These are phyloP conservation scores for Glycine soja DNA, from an alignment of 306 rosid genomes.

Conservation along the genomic window DNA sequence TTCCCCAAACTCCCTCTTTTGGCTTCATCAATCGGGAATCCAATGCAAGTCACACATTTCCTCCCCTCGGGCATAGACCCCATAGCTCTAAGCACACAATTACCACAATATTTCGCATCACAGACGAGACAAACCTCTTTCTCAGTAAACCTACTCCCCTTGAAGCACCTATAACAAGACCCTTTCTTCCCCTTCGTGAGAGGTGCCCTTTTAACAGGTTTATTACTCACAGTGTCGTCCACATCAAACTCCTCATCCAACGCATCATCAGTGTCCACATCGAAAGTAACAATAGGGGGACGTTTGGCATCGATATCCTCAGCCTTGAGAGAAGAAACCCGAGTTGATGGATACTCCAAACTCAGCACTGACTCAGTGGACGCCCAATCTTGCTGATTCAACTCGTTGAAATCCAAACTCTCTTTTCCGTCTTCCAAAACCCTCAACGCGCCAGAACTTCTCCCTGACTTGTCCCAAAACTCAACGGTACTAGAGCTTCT, in stretches of 20 bases:
- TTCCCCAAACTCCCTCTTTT: conserved; percentile 88
- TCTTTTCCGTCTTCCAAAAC: conserved; percentile 61
- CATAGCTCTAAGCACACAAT: conserved; percentile 99
- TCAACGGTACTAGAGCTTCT: conserved; percentile 64
- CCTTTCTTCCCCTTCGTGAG: conserved; percentile 86
- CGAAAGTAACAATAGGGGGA: conserved; percentile 64
- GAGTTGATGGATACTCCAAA: conserved; percentile 90
- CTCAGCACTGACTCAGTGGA: conserved; percentile 84
- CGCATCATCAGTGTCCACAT: conserved; percentile 66
- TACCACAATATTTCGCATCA: conserved; percentile 91
- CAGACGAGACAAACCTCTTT: conserved; percentile 97
- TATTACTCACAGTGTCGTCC: conserved; percentile 60
- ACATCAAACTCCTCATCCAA: conserved; percentile 59
- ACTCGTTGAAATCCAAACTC: conserved; percentile 73
- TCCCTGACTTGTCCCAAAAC: conserved; percentile 65
- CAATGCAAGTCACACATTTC: conserved; percentile 92
- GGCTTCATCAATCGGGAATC: conserved; percentile 75
- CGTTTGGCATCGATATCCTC: conserved; percentile 62
- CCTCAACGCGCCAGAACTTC: conserved; percentile 62
- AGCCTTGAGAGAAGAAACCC: conserved; percentile 81
- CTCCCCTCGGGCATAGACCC: conserved; percentile 99
- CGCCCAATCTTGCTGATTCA: conserved; percentile 76
- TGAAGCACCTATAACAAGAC: conserved; percentile 85
- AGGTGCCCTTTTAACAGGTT: conserved; percentile 65
- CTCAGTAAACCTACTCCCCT: conserved; percentile 92